Percentiles rank a stretch among this genome's conserved stretches.
Evolutionary conservation across 1,139 yeast species (phyloP).

Genomic region (Kodamaea plutei): DNA sequence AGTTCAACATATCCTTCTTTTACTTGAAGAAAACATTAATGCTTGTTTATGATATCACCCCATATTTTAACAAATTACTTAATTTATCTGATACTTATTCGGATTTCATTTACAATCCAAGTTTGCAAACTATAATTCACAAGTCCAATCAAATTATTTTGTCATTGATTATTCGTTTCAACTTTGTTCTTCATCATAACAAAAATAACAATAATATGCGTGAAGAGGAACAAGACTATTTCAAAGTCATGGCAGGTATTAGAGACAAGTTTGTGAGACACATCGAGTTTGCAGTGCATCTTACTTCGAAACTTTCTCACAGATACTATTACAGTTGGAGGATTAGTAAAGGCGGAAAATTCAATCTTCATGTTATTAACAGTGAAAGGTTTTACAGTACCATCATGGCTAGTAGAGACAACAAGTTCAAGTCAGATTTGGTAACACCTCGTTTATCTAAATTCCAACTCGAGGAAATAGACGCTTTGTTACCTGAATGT

Average conservation of each 20-base stretch:
- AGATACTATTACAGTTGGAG: slow-evolving; percentile 13
- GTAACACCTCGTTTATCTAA: slow-evolving; percentile 8
- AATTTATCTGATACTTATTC: slow-evolving; percentile 30
- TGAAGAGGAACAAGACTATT: slow-evolving; percentile 10
- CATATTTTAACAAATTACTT: slow-evolving; percentile 30
- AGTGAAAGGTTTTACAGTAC: slow-evolving; percentile 9
- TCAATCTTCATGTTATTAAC: slow-evolving; percentile 8
- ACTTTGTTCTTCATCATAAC: slow-evolving; percentile 10
- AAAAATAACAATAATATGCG: slow-evolving; percentile 8
- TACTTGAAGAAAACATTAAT: slow-evolving; percentile 33
- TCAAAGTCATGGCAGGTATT: slow-evolving; percentile 4
- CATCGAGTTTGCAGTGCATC: slow-evolving; percentile 6
- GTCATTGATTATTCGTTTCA: slow-evolving; percentile 26
- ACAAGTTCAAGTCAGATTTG: slow-evolving; percentile 6
- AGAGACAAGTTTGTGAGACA: slow-evolving; percentile 6
- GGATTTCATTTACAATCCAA: slow-evolving; percentile 41
- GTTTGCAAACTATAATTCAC: slow-evolving; percentile 33
- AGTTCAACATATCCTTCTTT: slow-evolving; percentile 22
- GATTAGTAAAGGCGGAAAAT: slow-evolving; percentile 9
- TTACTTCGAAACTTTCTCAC: slow-evolving; percentile 10
- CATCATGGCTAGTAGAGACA: slow-evolving; percentile 7
- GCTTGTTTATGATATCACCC: slow-evolving; percentile 31
- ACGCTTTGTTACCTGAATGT: slow-evolving; percentile 1
- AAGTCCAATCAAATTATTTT: slow-evolving; percentile 32
- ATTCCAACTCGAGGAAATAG: slow-evolving; percentile 8